These are phyloP conservation scores for Suillus discolor DNA, from an alignment of 768 basidiomycete genomes.

Conservation along the genomic window DNA sequence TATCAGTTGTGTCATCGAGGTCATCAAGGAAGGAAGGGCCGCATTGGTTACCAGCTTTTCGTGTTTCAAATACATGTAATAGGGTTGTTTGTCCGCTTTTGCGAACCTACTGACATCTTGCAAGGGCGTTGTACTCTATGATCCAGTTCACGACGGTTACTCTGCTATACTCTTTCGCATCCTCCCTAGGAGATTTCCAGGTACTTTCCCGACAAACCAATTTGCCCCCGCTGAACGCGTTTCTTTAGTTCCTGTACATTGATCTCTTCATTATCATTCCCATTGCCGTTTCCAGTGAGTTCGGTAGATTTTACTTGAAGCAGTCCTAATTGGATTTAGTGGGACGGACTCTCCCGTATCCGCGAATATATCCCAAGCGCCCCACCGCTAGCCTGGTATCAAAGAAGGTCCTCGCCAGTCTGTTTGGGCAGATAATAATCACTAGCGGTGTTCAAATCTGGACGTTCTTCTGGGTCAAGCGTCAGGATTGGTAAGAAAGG, in stretches of 20 bases:
- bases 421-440: conserved; percentile 89
- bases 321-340: conserved; percentile 50
- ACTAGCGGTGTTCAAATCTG: conserved; percentile 83
- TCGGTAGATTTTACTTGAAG: conserved; percentile 3
- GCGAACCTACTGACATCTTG: conserved; percentile 15
- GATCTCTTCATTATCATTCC: conserved; percentile 98
- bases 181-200: conserved; percentile 95
- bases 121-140: conserved; percentile 95
- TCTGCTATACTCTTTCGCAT: conserved; percentile 93
- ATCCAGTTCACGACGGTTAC: conserved; percentile 99
- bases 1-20: conserved; percentile 93
- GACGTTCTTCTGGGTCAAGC: conserved; percentile 87
- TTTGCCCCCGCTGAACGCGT: conserved; percentile 7
- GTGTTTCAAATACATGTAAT: conserved; percentile 98
- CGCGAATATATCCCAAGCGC: conserved; percentile 82
- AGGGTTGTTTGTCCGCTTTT: conserved; percentile 32
- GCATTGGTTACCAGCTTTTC: conserved; percentile 98
- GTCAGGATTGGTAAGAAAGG: conserved; percentile 72
- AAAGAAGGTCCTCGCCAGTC: conserved; percentile 90
- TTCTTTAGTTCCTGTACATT: conserved; percentile 86
- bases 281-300: conserved; percentile 92
- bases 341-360: conserved; percentile 92
- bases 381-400: conserved; percentile 97
- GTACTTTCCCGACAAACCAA: conserved; percentile 39
- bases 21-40: conserved; percentile 95